These are phyloP conservation scores for Boletus subparvulus DNA, from an alignment of 768 basidiomycete genomes.

Conservation along the genomic window DNA sequence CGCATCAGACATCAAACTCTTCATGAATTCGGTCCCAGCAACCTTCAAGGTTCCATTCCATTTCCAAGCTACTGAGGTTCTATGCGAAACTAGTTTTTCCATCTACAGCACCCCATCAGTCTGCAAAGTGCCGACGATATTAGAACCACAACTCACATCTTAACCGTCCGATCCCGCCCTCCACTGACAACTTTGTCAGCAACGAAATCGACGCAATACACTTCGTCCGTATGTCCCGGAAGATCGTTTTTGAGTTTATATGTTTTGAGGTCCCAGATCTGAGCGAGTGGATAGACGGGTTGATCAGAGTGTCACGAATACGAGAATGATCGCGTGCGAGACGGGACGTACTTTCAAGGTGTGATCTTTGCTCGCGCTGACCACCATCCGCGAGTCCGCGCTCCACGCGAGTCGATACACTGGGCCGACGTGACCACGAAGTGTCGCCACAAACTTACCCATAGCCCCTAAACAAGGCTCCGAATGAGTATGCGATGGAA, in stretches of 20 bases:
- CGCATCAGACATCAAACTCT: background rate
- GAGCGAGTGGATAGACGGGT: background rate
- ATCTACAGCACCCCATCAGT: slow-evolving; percentile 19
- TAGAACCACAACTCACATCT: slow-evolving; percentile 64
- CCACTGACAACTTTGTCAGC: slow-evolving; percentile 99
- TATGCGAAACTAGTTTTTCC: slow-evolving; percentile 28
- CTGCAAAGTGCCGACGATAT: background rate
- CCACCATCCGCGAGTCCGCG: slow-evolving; percentile 85
- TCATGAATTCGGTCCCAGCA: background rate
- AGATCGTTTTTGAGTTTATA: slow-evolving; percentile 94
- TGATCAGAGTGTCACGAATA: background rate
- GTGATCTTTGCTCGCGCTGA: slow-evolving; percentile 94
- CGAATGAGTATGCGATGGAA: background rate
- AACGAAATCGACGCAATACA: slow-evolving; percentile 98
- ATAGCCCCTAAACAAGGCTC: slow-evolving; percentile 44
- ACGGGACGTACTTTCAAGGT: slow-evolving; percentile 77
- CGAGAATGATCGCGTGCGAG: background rate
- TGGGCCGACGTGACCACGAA: slow-evolving; percentile 90
- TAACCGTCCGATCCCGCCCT: slow-evolving; percentile 87
- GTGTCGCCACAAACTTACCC: slow-evolving; percentile 85
- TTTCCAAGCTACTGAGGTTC: background rate
- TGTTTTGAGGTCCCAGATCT: slow-evolving; percentile 95
- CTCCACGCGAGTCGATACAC: slow-evolving; percentile 97
- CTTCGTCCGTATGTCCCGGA: slow-evolving; percentile 95
- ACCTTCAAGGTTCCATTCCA: background rate